Evolutionary conservation across 345 rosid genomes (phyloP).

Genomic region (Arabidopsis suecica): DNA sequence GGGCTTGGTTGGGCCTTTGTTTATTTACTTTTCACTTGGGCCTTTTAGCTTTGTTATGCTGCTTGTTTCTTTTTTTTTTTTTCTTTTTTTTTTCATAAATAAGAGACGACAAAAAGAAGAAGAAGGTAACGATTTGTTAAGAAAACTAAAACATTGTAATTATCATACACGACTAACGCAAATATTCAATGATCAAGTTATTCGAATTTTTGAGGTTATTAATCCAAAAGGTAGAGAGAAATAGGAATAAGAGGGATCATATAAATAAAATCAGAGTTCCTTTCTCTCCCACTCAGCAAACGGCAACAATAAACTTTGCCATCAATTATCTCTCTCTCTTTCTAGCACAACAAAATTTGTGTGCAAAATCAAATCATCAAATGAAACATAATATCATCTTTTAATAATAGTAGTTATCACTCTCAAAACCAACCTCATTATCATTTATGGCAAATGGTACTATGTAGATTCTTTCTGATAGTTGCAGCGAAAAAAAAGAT

Average conservation of each 20-base stretch:
- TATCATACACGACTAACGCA: no score
- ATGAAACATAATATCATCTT: constrained; percentile 29
- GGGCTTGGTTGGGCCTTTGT: no score
- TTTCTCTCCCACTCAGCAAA: constrained; percentile 16
- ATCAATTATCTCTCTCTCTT: constrained; percentile 22
- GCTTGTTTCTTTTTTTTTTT: no score
- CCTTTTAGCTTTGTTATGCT: no score
- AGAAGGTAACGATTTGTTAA: no score
- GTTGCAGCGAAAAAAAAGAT: constrained; percentile 7
- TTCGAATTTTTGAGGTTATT: no score
- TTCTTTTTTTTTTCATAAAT: no score
- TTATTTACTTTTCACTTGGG: no score
- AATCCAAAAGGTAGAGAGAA: no score
- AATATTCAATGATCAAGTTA: no score
- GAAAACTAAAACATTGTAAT: no score
- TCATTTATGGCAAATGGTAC: constrained; percentile 26
- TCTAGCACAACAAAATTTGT: constrained; percentile 41
- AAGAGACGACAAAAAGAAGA: no score
- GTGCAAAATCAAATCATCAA: constrained; percentile 42
- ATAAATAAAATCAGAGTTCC: background rate
- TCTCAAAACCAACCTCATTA: constrained; percentile 23
- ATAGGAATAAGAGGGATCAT: background rate
- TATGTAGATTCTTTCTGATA: constrained; percentile 10
- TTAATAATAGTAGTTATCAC: constrained; percentile 2
- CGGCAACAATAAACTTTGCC: constrained; percentile 32